These are phyloP conservation scores for Gastrolobium bilobum DNA, from an alignment of 306 rosid genomes.

Conservation along the genomic window DNA sequence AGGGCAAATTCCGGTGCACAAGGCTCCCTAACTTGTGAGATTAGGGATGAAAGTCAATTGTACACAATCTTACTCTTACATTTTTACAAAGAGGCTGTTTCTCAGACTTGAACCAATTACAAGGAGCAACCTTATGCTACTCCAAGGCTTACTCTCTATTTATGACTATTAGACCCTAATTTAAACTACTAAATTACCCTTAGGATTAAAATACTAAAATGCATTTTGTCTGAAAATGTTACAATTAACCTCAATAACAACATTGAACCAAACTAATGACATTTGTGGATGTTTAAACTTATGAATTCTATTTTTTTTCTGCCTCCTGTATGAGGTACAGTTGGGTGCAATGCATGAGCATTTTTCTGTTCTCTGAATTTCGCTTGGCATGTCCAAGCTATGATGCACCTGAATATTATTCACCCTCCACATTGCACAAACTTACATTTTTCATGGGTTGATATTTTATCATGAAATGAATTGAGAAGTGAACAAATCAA, in stretches of 20 bases:
- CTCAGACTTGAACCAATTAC: too few species aligned
- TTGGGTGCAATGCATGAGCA: too few species aligned
- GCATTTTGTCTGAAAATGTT: background rate
- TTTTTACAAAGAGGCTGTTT: too few species aligned
- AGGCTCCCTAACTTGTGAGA: too few species aligned
- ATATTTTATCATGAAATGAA: background rate
- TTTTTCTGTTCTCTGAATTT: too few species aligned
- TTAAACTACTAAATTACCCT: background rate
- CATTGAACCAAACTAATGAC: background rate
- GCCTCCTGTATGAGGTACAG: background rate
- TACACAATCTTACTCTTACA: too few species aligned
- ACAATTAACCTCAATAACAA: background rate
- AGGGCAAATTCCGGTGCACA: too few species aligned
- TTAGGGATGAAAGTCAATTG: too few species aligned
- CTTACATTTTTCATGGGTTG: background rate
- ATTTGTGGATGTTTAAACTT: slow-evolving; percentile 1
- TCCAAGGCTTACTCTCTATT: background rate
- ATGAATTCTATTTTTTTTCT: background rate
- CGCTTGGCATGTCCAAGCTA: too few species aligned
- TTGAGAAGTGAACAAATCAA: background rate
- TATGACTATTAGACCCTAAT: background rate
- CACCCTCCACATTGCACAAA: background rate
- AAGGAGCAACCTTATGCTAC: too few species aligned
- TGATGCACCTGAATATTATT: background rate
- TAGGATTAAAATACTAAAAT: background rate